Conservation (phyloP, 2,329 filamentous ascomycete genomes). For the Akanthomyces dipterigenus region DNA sequence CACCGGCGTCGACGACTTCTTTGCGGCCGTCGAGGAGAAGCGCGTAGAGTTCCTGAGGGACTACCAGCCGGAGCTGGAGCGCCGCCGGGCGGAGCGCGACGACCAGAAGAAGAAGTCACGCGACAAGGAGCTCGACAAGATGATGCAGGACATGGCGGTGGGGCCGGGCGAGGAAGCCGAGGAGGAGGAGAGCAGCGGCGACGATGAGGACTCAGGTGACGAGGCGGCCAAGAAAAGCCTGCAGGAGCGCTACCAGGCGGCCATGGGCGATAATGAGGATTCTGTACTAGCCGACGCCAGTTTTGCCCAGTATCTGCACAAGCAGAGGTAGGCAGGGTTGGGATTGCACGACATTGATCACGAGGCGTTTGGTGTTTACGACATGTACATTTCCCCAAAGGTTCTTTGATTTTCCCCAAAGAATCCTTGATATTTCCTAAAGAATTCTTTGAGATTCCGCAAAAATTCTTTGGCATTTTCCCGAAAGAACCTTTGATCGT, state of each 20-base stretch:
- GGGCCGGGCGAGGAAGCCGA: conserved; percentile 40
- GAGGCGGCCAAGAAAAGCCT: conserved; percentile 59
- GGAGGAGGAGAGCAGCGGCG: conserved; percentile 51
- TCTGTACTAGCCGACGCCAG: conserved; percentile 49
- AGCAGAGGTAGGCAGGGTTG: conserved; percentile 26
- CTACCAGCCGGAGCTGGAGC: conserved; percentile 87
- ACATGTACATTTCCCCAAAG: no score
- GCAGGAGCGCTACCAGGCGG: conserved; percentile 69
- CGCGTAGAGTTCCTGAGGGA: conserved; percentile 80
- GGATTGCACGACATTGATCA: not conserved
- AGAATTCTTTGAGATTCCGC: no score
- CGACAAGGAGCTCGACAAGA: conserved; percentile 77
- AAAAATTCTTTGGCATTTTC: not conserved
- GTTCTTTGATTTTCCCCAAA: not conserved
- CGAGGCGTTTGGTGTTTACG: conserved; percentile 18
- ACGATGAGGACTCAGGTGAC: conserved; percentile 52
- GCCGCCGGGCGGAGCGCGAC: conserved; percentile 67
- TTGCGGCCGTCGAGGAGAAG: conserved; percentile 81
- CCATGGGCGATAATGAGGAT: conserved; percentile 54
- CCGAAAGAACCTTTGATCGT: not conserved
- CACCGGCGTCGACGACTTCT: conserved; percentile 87
- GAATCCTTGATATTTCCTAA: not conserved
- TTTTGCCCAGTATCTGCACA: conserved; percentile 54
- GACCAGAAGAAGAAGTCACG: conserved; percentile 63
- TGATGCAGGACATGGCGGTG: conserved; percentile 86